Base-by-base conservation (phyloP, 1,139 yeast genomes). In the Keqinozyma sinolaborantium region DNA sequence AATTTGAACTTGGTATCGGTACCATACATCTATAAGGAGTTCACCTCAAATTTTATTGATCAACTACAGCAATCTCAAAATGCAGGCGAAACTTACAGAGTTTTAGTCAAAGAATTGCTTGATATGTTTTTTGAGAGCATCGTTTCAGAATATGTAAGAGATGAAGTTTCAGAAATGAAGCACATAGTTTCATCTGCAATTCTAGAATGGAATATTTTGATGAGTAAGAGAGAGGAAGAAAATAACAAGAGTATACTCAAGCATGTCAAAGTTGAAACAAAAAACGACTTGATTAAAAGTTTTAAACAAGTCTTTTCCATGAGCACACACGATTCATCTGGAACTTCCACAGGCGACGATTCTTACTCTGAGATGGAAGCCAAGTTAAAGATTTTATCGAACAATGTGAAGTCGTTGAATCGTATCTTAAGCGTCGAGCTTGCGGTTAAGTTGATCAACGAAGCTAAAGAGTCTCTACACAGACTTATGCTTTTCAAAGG, bases 281-380 rank as follows among this genome's bases (percentile, higher is more conserved):
- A 68, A 31, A 64, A 58, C 40, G 75, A 69, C 41, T 67, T 69
- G 37, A 58, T 79, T 33, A 60, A 79, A 24, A 74, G 80, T 46
- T 83, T 83, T 53, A 74, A 78, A 18, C 81, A 78, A 44, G 80
- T 82, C 50, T 63, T 74, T 35, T 64, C 73, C 8, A 69, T 75
- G 27, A 67, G 64, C 41, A 41, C 50, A 12, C n/a, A n/a, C n/a
- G 31, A 53, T 3, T 33, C 47, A 4, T 33, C 39, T 3, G 39
- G 39, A 11, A 28, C 34, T 5, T 46, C 43, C 12, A 44, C 36
- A 5, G 45, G 41, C 2, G 41, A 45, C 11, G 52, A 55, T 26
- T 56, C 53, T 23, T 63, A 55, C 33, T 60, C 72, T 0, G 68
- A 64, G 34, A 56, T 66, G 26, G 70, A 66, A 39, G 71, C 73